phyloP scores from a whole-genome alignment of 441 rosid genomes.

The Croton setiger region DNA sequence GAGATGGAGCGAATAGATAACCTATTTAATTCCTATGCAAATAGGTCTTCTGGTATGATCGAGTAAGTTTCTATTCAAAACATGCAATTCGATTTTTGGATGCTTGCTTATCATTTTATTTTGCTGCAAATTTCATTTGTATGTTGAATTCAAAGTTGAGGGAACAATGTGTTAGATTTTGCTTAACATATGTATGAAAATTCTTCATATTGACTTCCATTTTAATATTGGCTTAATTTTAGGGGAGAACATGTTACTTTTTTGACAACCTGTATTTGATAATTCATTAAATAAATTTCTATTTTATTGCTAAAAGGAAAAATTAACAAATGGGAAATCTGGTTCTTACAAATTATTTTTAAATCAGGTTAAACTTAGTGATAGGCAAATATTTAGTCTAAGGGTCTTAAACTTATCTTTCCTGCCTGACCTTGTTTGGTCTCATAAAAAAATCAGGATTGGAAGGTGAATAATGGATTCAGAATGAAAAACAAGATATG shows the following conservation, averaged over 20 bases:
- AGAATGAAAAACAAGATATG: neutral
- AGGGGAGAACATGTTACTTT: too few relatives aligned
- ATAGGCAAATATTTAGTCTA: neutral
- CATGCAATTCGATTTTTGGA: neutral
- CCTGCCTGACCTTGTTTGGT: neutral
- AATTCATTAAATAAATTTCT: neutral
- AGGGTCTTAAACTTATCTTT: neutral
- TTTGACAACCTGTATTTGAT: neutral
- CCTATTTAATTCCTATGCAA: constrained; percentile 65
- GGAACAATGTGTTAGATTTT: neutral
- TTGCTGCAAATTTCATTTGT: neutral
- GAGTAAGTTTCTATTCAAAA: constrained; percentile 59
- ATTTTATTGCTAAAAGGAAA: neutral
- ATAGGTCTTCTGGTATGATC: constrained; percentile 67
- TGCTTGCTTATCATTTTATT: neutral
- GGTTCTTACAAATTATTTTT: neutral
- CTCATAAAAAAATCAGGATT: neutral
- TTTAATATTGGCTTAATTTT: neutral
- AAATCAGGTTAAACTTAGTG: neutral
- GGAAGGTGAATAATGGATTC: neutral
- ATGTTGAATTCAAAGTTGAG: neutral
- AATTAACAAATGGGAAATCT: neutral
- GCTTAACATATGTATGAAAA: neutral
- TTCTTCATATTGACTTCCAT: neutral
- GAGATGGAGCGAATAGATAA: constrained; percentile 93